Conservation (phyloP, 2,329 filamentous ascomycete species). For the Pseudogymnoascus sp. region DNA sequence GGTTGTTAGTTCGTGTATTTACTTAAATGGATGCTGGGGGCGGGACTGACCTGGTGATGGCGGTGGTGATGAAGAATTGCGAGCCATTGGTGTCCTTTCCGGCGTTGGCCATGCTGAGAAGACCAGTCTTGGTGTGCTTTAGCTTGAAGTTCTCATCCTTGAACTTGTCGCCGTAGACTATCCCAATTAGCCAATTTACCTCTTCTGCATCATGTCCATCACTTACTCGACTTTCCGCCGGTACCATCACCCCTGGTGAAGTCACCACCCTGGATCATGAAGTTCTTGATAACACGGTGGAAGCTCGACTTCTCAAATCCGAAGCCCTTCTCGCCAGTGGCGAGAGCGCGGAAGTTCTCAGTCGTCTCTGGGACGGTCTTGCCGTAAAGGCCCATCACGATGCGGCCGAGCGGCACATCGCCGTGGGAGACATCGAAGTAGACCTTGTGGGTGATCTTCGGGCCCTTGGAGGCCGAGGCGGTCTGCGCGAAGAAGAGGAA, state of each 20-base stretch:
- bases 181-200: constrained; percentile 16
- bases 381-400: constrained; percentile 79
- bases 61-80: constrained; percentile 88
- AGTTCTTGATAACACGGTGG: constrained; percentile 84
- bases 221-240: constrained; percentile 75
- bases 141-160: constrained; percentile 92
- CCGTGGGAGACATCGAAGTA: constrained; percentile 79
- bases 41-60: constrained; percentile 58
- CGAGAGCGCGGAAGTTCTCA: constrained; percentile 71
- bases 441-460: constrained; percentile 94
- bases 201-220: constrained; percentile 2
- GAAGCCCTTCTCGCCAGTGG: constrained; percentile 79
- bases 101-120: constrained; percentile 79
- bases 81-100: constrained; percentile 82
- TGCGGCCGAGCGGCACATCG: constrained; percentile 64
- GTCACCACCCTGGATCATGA: constrained; percentile 90
- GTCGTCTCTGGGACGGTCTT: constrained; percentile 74
- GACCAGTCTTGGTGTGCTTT: constrained; percentile 79
- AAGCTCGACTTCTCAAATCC: constrained; percentile 76
- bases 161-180: constrained; percentile 78
- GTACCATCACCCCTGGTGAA: constrained; percentile 78
- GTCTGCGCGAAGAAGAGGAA: constrained; percentile 71
- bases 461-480: constrained; percentile 71
- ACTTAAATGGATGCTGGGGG: too few relatives aligned
- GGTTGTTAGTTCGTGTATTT: constrained; percentile 15